Percentiles rank a stretch among this genome's conserved stretches.
Evolutionary conservation across 2,329 filamentous ascomycete species (phyloP).

Genomic region (Phaeophleospora eucalypticola): DNA sequence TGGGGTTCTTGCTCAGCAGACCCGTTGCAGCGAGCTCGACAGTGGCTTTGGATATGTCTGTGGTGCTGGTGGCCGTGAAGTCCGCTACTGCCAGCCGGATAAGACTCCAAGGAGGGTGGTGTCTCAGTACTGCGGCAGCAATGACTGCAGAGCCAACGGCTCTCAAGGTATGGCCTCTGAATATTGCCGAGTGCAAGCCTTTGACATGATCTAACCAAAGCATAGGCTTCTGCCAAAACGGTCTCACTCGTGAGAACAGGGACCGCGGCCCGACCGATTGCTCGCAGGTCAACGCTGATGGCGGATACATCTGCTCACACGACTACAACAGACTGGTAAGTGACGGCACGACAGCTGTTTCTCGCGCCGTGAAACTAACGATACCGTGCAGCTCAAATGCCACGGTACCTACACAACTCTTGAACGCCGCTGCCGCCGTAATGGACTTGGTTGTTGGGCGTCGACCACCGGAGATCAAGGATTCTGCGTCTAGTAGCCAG

Average conservation of each 20-base stretch:
- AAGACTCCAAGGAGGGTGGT: background rate
- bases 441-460: constrained; percentile 7
- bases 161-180: too few species aligned
- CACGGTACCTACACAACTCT: background rate
- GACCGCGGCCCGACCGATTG: constrained; percentile 11
- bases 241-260: background rate
- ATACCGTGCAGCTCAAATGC: constrained; percentile 7
- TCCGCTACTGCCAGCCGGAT: constrained; percentile 6
- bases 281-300: constrained; percentile 3
- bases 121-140: constrained; percentile 6
- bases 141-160: constrained; percentile 6
- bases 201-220: too few species aligned
- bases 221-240: constrained; percentile 4
- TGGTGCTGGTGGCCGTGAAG: background rate
- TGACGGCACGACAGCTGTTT: background rate
- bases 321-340: constrained; percentile 13
- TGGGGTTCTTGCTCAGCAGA: background rate
- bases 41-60: constrained; percentile 12
- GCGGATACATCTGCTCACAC: constrained; percentile 6
- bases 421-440: background rate
- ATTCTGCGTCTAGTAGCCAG: constrained; percentile 1
- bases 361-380: background rate
- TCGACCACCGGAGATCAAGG: constrained; percentile 10
- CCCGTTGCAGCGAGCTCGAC: constrained; percentile 3
- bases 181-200: too few species aligned